Percentiles rank a stretch among this genome's conserved stretches.
Conservation (phyloP, 306 rosid genomes). For the Alnus rubra region DNA sequence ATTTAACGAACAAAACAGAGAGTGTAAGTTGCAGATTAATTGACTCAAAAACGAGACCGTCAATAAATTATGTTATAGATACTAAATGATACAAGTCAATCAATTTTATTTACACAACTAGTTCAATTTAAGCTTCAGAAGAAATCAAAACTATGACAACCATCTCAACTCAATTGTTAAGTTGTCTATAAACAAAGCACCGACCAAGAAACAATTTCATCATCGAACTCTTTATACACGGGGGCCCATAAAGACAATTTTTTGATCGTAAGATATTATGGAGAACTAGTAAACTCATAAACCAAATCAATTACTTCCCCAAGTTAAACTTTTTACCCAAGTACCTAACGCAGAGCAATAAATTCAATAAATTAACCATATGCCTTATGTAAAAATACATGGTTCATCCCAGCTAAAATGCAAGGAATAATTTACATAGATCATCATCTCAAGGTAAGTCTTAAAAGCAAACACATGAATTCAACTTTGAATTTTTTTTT, state of each 20-base stretch:
- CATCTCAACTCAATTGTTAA: too few species aligned
- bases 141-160: too few species aligned
- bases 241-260: too few species aligned
- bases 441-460: not conserved
- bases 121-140: too few species aligned
- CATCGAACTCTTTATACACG: too few species aligned
- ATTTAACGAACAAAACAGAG: constrained; percentile 12
- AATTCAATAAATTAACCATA: not conserved
- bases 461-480: not conserved
- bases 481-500: too few species aligned
- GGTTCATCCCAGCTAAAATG: not conserved
- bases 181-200: too few species aligned
- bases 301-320: too few species aligned
- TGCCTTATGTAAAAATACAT: not conserved
- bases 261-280: too few species aligned
- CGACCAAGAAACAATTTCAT: too few species aligned
- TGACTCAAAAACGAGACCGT: not conserved
- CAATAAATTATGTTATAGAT: not conserved
- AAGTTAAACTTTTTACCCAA: too few species aligned
- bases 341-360: not conserved
- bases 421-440: not conserved
- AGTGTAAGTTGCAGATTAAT: not conserved
- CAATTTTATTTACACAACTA: not conserved
- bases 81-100: not conserved
- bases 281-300: too few species aligned